These are phyloP conservation scores for Penicillium sp. DNA, from an alignment of 2,329 filamentous ascomycete genomes.

Conservation along the genomic window DNA sequence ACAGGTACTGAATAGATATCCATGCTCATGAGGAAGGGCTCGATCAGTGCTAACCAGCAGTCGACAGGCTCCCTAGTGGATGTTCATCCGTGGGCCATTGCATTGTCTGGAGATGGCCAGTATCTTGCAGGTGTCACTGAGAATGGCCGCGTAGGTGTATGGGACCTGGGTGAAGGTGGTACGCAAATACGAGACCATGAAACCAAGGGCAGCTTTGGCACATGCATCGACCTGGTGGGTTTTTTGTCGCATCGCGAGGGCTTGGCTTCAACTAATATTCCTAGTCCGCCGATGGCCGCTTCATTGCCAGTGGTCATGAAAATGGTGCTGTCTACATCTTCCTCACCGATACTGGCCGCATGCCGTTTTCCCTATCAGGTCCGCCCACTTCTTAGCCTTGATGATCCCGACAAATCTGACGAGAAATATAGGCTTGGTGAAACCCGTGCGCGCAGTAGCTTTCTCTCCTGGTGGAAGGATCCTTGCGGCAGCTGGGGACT, in stretches of 20 bases:
- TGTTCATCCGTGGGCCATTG: constrained; percentile 83
- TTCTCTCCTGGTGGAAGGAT: constrained; percentile 86
- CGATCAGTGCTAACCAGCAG: constrained; percentile 6
- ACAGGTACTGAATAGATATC: constrained; percentile 34
- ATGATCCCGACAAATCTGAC: constrained; percentile 20
- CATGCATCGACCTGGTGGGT: constrained; percentile 76
- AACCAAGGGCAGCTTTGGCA: constrained; percentile 88
- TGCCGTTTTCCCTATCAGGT: constrained; percentile 84
- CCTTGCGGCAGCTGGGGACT: constrained; percentile 87
- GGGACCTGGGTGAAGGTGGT: constrained; percentile 64
- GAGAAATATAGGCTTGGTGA: constrained; percentile 68
- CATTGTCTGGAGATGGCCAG: constrained; percentile 78
- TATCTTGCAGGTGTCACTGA: constrained; percentile 86
- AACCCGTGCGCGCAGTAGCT: constrained; percentile 79
- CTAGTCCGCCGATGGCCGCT: constrained; percentile 71
- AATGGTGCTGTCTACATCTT: constrained; percentile 93
- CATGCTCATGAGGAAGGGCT: not conserved
- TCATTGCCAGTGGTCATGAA: constrained; percentile 90
- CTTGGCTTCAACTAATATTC: constrained; percentile 2
- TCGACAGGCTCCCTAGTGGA: constrained; percentile 39
- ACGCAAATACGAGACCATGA: constrained; percentile 80
- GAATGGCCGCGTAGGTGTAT: constrained; percentile 86
- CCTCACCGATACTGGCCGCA: constrained; percentile 83
- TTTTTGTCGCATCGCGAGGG: not conserved
- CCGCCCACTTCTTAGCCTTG: constrained; percentile 27